A percentile compares a stretch with the other conserved stretches of the same genome.
phyloP scores from a whole-genome alignment of 1,139 yeast genomes.

The Blastobotrys aristatus region DNA sequence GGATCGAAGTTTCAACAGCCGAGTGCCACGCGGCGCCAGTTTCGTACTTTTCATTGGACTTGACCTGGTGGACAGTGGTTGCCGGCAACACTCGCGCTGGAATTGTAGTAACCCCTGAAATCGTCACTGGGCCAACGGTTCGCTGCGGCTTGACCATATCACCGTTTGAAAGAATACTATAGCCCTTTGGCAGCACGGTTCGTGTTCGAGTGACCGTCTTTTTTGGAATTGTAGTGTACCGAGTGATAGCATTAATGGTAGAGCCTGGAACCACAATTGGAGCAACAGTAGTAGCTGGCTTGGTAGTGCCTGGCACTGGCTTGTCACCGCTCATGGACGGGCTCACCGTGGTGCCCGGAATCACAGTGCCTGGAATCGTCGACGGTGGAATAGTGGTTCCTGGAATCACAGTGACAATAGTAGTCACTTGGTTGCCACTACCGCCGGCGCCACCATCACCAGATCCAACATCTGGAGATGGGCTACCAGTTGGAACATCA shows the following conservation, averaged over 20 bases:
- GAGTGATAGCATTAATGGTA: conserved; percentile 11
- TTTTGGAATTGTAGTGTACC: conserved; percentile 9
- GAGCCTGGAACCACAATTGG: conserved; percentile 18
- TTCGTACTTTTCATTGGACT: not conserved
- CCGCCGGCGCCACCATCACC: not conserved
- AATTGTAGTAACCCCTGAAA: conserved; percentile 17
- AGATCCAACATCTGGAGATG: not conserved
- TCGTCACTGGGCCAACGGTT: conserved; percentile 10
- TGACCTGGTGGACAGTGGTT: conserved; percentile 11
- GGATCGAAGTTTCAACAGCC: not conserved
- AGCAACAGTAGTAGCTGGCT: conserved; percentile 16
- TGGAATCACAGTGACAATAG: conserved; percentile 5
- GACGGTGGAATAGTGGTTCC: conserved; percentile 20
- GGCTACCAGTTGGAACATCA: not conserved
- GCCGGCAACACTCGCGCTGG: conserved; percentile 16
- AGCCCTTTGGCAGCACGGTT: not conserved
- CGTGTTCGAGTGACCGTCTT: not conserved
- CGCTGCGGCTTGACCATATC: not conserved
- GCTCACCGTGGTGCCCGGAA: conserved; percentile 3
- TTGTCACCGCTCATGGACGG: conserved; percentile 13
- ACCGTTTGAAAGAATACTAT: not conserved
- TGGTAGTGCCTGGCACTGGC: conserved; percentile 13
- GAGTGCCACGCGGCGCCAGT: not conserved
- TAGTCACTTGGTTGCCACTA: not conserved
- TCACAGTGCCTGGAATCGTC: conserved; percentile 9